A percentile compares a stretch with the other conserved stretches of the same genome.
Evolutionary conservation across 176 grass and related monocot genomes (phyloP).

Genomic region (Neostapfia colusana): DNA sequence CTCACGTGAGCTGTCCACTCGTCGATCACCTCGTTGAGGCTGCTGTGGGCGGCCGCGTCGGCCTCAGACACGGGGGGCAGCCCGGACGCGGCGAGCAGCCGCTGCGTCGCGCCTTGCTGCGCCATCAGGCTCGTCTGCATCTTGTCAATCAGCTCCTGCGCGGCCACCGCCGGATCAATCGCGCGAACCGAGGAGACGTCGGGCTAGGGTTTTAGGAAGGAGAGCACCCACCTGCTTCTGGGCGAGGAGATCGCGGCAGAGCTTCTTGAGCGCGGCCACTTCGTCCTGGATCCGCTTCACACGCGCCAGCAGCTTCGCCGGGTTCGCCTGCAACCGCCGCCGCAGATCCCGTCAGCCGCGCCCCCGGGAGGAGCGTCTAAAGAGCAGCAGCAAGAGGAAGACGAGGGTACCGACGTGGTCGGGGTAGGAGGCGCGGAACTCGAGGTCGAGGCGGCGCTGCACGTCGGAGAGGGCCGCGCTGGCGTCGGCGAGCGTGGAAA

Average conservation of each 20-base stretch:
- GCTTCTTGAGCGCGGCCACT: conserved; percentile 62
- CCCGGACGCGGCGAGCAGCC: conserved; percentile 65
- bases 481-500: conserved; percentile 53
- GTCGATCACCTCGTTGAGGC: conserved; percentile 70
- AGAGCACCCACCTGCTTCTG: conserved; percentile 62
- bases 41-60: conserved; percentile 50
- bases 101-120: conserved; percentile 51
- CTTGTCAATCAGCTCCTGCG: conserved; percentile 76
- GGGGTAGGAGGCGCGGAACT: conserved; percentile 69
- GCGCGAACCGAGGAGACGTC: neutral
- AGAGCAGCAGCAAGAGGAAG: neutral
- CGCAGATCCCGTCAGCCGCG: conserved; percentile 7
- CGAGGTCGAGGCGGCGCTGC: conserved; percentile 61
- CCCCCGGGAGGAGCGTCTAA: conserved; percentile 3
- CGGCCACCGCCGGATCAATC: neutral
- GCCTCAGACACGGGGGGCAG: conserved; percentile 54
- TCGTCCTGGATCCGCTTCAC: conserved; percentile 76
- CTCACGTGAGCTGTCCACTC: conserved; percentile 69
- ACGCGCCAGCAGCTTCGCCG: conserved; percentile 68
- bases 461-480: conserved; percentile 54
- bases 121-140: conserved; percentile 57
- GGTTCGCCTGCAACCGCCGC: conserved; percentile 56
- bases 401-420: conserved; percentile 48
- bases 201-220: neutral
- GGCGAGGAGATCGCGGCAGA: conserved; percentile 62